Base-by-base conservation (phyloP, 257 asterid genomes). In the Solanum rostratum region DNA sequence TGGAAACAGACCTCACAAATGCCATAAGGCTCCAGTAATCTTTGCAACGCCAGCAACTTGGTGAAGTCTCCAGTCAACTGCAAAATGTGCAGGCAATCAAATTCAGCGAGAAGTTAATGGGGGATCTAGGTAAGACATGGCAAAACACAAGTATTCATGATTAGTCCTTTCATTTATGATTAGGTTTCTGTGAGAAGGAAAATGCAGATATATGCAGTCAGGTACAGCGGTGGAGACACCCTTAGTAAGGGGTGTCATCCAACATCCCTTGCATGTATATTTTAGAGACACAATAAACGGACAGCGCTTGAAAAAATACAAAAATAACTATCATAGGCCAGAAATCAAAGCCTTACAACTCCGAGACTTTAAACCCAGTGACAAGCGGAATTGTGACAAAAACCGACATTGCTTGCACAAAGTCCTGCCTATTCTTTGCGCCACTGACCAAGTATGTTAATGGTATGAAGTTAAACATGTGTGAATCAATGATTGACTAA, bases 21-120 rank as follows among this genome's bases (percentile, higher is more conserved):
- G 68, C 99, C 99, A 69, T 87, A 95, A 76, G 95, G 94, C 86
- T 93, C 99, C 91, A 95, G 88, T 76, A 94, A 84, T 43, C 85
- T 89, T 86, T 94, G 98, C 73, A 95, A 92, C 8, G 99, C 99
- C 74, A 93, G 87, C 96, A 95, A 91, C 90, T 95, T 95, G 84
- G 87, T 88, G 86, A 95, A 90, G 88, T 93, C 99, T 85, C 99
- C 99, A 2, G 98, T 93, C 74, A 95, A 88, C 99, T 95, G 87
- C 66, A 87, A 84, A 63, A 86, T 52, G 52, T 68, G 43, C 50
- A 50, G 30, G 19, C 81, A 46, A 74, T 46, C 60, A 24, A 74
- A 68, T 68, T 68, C 49, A 68, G 50, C 8, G 63, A 52, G 82
- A 78, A 78, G 65, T 78, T 63, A 52, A 78, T 0, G 16, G 16